Conservation (phyloP, 257 asterid species). For the Nyctanthes arbortristis region DNA sequence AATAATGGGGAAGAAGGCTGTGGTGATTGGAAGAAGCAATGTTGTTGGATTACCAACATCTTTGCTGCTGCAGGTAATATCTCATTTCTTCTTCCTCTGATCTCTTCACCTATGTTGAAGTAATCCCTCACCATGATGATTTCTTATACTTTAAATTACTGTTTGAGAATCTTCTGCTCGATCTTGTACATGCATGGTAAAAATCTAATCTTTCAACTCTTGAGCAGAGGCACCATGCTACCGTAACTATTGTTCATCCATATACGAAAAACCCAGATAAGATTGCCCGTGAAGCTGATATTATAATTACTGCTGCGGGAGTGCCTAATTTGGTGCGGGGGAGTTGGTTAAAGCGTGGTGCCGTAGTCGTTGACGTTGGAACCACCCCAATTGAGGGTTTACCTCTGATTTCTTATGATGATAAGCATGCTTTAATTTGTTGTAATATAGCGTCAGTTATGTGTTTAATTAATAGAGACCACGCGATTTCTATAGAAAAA, state of each 20-base stretch:
- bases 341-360: slow-evolving; percentile 91
- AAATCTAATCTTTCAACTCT: slow-evolving; percentile 12
- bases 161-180: slow-evolving; percentile 14
- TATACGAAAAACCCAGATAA: slow-evolving; percentile 62
- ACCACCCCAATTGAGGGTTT: slow-evolving; percentile 83
- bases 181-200: not conserved
- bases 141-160: not conserved
- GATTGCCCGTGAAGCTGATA: slow-evolving; percentile 81
- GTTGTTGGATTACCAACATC: slow-evolving; percentile 83
- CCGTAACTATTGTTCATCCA: slow-evolving; percentile 70
- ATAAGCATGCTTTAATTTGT: slow-evolving; percentile 8
- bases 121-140: not conserved
- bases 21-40: slow-evolving; percentile 83
- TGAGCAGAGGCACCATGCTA: slow-evolving; percentile 88
- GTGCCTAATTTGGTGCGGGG: slow-evolving; percentile 82
- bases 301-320: slow-evolving; percentile 80
- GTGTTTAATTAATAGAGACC: not conserved
- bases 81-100: slow-evolving; percentile 7
- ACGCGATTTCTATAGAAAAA: no score
- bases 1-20: slow-evolving; percentile 65
- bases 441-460: not conserved
- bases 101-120: slow-evolving; percentile 2
- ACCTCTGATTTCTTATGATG: slow-evolving; percentile 15
- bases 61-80: slow-evolving; percentile 74
- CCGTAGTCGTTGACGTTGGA: slow-evolving; percentile 80